A percentile compares a stretch with the other conserved stretches of the same genome.
Conservation (phyloP, 371 early-diverging fungal genomes). For the Rhizopus arrhizus region DNA sequence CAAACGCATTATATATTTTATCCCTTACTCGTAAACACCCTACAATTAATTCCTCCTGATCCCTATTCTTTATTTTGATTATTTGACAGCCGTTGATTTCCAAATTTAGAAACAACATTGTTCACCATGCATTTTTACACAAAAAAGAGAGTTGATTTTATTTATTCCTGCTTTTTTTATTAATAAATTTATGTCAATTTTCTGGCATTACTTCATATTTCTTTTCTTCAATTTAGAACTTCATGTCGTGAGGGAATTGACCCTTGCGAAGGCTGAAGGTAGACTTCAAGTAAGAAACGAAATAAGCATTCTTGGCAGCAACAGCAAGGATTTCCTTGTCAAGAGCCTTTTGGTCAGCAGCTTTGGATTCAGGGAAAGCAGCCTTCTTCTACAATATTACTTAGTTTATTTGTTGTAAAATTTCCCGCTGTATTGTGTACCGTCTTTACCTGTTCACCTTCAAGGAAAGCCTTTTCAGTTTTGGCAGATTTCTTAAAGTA, state of each 20-base stretch:
- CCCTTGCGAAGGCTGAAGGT: slow-evolving; percentile 91
- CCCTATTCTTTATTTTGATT: not conserved
- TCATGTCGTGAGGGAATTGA: slow-evolving; percentile 90
- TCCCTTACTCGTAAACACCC: not conserved
- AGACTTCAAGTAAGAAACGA: slow-evolving; percentile 83
- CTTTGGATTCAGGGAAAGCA: slow-evolving; percentile 64
- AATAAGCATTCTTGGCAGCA: slow-evolving; percentile 79
- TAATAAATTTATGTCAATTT: slow-evolving; percentile 1
- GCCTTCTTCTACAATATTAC: slow-evolving; percentile 55
- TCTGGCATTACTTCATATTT: not conserved
- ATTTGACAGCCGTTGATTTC: not conserved
- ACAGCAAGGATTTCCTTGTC: slow-evolving; percentile 81
- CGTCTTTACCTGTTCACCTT: slow-evolving; percentile 52
- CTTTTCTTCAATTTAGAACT: slow-evolving; percentile 70
- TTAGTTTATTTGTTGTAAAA: not conserved
- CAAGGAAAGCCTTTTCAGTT: slow-evolving; percentile 83
- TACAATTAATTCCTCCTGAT: not conserved
- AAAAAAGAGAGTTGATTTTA: not conserved
- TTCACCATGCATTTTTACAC: not conserved
- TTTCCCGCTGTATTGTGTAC: not conserved
- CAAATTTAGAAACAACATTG: not conserved
- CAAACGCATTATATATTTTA: not conserved
- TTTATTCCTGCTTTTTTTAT: slow-evolving; percentile 7
- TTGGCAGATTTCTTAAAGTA: slow-evolving; percentile 83
- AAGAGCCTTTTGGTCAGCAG: slow-evolving; percentile 83